phyloP scores from a whole-genome alignment of 2,329 filamentous ascomycete genomes.

The Rutstroemia sp. region DNA sequence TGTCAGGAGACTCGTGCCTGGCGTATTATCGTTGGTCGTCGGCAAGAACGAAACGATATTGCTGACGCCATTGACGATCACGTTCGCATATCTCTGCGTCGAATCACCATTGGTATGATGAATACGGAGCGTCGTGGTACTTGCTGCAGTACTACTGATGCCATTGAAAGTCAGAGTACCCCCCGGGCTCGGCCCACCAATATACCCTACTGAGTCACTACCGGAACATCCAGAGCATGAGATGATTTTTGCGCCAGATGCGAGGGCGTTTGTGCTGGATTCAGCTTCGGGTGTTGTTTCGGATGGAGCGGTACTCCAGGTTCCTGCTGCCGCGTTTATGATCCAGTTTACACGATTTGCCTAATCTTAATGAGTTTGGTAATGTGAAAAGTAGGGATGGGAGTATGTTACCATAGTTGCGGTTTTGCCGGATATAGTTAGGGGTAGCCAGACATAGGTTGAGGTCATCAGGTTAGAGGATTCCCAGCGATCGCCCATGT shows the following conservation, averaged over 20 bases:
- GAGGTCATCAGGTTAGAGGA: slow-evolving; percentile 50
- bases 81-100: slow-evolving; percentile 43
- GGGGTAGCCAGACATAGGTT: slow-evolving; percentile 59
- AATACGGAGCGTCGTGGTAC: slow-evolving; percentile 45
- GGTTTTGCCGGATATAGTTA: slow-evolving; percentile 44
- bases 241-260: slow-evolving; percentile 38
- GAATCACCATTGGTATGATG: slow-evolving; percentile 50
- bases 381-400: neutral
- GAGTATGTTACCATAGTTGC: slow-evolving; percentile 36
- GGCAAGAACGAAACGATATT: slow-evolving; percentile 49
- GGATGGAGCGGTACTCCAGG: slow-evolving; percentile 36
- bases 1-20: slow-evolving; percentile 40
- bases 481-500: slow-evolving; percentile 62
- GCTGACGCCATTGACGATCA: slow-evolving; percentile 47
- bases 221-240: slow-evolving; percentile 46
- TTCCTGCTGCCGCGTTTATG: slow-evolving; percentile 36
- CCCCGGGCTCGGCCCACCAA: slow-evolving; percentile 39
- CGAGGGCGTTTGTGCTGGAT: slow-evolving; percentile 32
- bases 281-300: slow-evolving; percentile 48
- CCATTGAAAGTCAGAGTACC: slow-evolving; percentile 41
- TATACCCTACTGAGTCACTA: slow-evolving; percentile 43
- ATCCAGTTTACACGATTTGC: slow-evolving; percentile 50
- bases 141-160: slow-evolving; percentile 37
- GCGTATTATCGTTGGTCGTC: slow-evolving; percentile 36
- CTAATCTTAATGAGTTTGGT: neutral